Evolutionary conservation across 2,329 filamentous ascomycete genomes (phyloP).

Genomic region (Paraphaeosphaeria sporulosa): DNA sequence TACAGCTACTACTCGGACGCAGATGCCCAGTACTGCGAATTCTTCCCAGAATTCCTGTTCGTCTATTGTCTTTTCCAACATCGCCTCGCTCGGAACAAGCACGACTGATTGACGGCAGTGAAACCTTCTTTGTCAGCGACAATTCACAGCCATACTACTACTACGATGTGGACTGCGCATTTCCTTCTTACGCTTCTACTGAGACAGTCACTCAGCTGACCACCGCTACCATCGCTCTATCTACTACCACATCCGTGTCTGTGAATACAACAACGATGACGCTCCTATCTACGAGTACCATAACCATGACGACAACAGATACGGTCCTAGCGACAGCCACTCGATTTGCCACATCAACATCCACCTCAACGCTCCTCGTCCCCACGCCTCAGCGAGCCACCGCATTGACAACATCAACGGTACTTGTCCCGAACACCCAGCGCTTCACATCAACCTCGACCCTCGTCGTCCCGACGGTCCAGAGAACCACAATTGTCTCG

Average conservation of each 20-base stretch:
- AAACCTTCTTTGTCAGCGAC: constrained; percentile 22
- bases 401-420: neutral
- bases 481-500: neutral
- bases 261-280: neutral
- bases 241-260: constrained; percentile 9
- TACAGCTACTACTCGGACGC: constrained; percentile 29
- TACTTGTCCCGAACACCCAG: neutral
- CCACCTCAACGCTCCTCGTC: neutral
- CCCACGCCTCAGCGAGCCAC: neutral
- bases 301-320: neutral
- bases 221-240: neutral
- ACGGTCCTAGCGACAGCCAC: neutral
- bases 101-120: constrained; percentile 9
- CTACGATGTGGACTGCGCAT: constrained; percentile 27
- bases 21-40: constrained; percentile 33
- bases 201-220: constrained; percentile 2
- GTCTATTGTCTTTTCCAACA: constrained; percentile 10
- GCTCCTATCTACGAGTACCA: neutral
- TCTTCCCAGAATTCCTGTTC: constrained; percentile 27
- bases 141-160: constrained; percentile 25
- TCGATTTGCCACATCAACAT: neutral
- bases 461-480: too few relatives aligned
- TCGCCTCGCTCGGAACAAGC: too few relatives aligned
- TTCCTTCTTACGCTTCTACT: constrained; percentile 20
- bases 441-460: neutral